phyloP scores from a whole-genome alignment of 768 basidiomycete species.

The Lactarius tabidus region DNA sequence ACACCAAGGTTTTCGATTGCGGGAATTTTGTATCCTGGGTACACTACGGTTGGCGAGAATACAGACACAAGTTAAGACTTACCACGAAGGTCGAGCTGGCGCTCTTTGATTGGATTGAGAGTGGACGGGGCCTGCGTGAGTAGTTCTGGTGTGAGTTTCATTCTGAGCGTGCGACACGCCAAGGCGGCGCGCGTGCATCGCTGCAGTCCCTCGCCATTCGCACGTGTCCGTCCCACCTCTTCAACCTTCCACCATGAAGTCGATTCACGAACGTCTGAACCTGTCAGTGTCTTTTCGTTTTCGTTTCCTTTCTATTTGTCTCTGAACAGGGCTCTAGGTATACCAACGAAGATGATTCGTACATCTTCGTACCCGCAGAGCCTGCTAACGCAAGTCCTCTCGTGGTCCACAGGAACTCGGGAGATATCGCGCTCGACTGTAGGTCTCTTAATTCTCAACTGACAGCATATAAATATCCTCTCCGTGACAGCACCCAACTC shows the following conservation, averaged over 20 bases:
- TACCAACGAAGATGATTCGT: conserved; percentile 65
- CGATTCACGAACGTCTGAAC: conserved; percentile 68
- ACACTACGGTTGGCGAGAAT: conserved; percentile 11
- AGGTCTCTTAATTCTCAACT: conserved; percentile 27
- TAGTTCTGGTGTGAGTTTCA: conserved; percentile 95
- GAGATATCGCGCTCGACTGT: conserved; percentile 71
- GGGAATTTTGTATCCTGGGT: conserved; percentile 86
- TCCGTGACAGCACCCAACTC: conserved; percentile 20
- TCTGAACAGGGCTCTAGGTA: conserved; percentile 44
- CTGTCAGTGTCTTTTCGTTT: conserved; percentile 41
- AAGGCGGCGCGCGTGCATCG: neutral
- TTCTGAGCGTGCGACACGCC: conserved; percentile 18
- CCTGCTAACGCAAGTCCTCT: conserved; percentile 59
- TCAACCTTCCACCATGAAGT: conserved; percentile 49
- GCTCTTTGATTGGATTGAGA: conserved; percentile 81
- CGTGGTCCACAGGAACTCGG: conserved; percentile 69
- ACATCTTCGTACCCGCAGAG: conserved; percentile 71
- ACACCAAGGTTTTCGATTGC: conserved; percentile 96
- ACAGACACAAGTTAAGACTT: conserved; percentile 26
- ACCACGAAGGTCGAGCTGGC: conserved; percentile 91
- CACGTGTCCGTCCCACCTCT: conserved; percentile 23
- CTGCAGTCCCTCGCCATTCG: neutral
- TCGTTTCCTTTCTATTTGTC: conserved; percentile 18
- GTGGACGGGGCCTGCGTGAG: conserved; percentile 75
- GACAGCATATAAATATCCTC: neutral